A percentile compares a stretch with the other conserved stretches of the same genome.
These are phyloP conservation scores for Isabelozyma pseudorhagii DNA, from an alignment of 805 yeast genomes.

Conservation along the genomic window DNA sequence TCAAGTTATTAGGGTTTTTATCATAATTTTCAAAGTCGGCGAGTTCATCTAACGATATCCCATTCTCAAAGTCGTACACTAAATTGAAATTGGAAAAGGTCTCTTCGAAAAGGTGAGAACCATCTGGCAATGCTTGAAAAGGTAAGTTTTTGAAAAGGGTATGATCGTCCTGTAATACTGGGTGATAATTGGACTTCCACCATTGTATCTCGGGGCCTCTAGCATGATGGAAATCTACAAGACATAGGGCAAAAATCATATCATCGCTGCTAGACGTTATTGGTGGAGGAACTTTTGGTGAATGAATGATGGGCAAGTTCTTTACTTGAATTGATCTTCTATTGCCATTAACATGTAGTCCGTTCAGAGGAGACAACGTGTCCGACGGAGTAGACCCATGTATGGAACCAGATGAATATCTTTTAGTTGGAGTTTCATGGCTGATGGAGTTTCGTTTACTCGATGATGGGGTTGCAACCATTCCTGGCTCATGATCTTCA, in stretches of 20 bases:
- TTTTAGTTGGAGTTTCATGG: too few species aligned
- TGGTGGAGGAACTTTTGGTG: slow-evolving; percentile 4
- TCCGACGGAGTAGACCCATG: not conserved
- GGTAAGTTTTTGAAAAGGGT: slow-evolving; percentile 82
- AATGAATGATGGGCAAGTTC: slow-evolving; percentile 30
- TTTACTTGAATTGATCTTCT: slow-evolving; percentile 31
- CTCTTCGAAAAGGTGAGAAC: slow-evolving; percentile 90
- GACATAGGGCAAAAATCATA: slow-evolving; percentile 75
- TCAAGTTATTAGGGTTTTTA: slow-evolving; percentile 40
- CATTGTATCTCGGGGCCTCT: slow-evolving; percentile 95
- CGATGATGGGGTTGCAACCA: not conserved
- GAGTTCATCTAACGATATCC: slow-evolving; percentile 44
- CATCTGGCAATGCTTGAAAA: slow-evolving; percentile 95
- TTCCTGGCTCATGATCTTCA: not conserved
- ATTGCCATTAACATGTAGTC: slow-evolving; percentile 2
- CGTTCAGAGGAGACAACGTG: not conserved
- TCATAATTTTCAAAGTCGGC: slow-evolving; percentile 28
- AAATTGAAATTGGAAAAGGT: slow-evolving; percentile 89
- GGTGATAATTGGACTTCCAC: slow-evolving; percentile 57
- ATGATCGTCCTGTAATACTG: slow-evolving; percentile 26
- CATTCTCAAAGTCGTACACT: slow-evolving; percentile 57
- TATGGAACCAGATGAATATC: too few species aligned
- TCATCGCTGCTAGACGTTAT: slow-evolving; percentile 17
- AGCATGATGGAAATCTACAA: slow-evolving; percentile 88
- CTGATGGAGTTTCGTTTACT: not conserved